Conservation (phyloP, 768 basidiomycete genomes). For the Dacryopinax spathularia region DNA sequence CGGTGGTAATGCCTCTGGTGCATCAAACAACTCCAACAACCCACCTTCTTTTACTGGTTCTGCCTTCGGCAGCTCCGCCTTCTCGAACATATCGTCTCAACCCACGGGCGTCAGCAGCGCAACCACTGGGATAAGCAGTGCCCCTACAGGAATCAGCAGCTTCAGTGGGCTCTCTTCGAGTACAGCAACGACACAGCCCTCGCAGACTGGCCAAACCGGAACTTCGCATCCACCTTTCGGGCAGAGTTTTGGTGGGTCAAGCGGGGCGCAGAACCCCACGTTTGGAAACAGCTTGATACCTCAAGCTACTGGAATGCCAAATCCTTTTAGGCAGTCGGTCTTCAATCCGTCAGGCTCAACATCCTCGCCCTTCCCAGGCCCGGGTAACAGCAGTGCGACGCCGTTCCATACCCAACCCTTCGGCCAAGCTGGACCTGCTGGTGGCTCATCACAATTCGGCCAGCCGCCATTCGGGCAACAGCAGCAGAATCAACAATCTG, state of each 20-base stretch:
- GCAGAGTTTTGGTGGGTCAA: neutral
- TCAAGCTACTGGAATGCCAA: slow-evolving; percentile 29
- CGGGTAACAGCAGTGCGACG: neutral
- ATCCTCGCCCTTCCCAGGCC: neutral
- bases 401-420: slow-evolving; percentile 6
- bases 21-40: neutral
- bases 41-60: neutral
- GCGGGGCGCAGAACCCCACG: no score
- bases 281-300: slow-evolving; percentile 27
- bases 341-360: slow-evolving; percentile 6
- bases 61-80: neutral
- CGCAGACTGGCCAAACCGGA: no score
- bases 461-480: neutral
- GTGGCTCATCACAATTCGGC: neutral
- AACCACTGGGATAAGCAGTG: neutral
- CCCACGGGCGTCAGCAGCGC: neutral
- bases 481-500: neutral
- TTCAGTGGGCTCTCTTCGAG: neutral
- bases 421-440: neutral
- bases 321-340: slow-evolving; percentile 33
- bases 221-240: neutral
- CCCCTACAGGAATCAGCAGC: neutral
- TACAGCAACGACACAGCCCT: no score
- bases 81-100: neutral
- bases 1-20: no score